Evolutionary conservation across 352 stramenopile genomes (phyloP).

Genomic region (Pelagophyceae sp.): DNA sequence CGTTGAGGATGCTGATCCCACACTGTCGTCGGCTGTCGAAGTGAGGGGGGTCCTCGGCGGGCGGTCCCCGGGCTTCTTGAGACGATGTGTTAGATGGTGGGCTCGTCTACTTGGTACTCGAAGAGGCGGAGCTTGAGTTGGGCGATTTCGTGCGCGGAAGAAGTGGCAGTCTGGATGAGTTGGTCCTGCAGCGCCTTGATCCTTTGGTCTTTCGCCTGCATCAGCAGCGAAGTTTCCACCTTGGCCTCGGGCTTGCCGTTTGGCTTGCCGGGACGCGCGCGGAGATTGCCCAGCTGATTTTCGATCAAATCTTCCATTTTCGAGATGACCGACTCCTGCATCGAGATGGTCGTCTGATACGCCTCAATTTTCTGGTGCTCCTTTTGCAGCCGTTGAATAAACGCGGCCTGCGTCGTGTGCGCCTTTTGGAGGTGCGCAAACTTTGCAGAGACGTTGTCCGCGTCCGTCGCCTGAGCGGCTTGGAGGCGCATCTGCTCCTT

Average conservation of each 20-base stretch:
- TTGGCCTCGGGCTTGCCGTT: neutral
- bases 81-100: too few relatives aligned
- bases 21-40: too few relatives aligned
- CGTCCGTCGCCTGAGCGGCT: neutral
- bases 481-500: neutral
- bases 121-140: neutral
- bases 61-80: too few relatives aligned
- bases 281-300: neutral
- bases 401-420: conserved; percentile 1
- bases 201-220: neutral
- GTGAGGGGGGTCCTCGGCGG: too few relatives aligned
- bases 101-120: neutral
- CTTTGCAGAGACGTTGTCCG: neutral
- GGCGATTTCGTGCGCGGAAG: neutral
- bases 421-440: neutral
- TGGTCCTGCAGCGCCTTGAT: neutral
- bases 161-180: neutral
- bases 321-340: conserved; percentile 1
- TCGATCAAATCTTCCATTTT: conserved; percentile 6
- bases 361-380: conserved; percentile 2
- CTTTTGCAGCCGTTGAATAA: conserved; percentile 1
- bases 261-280: neutral
- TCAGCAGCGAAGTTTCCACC: neutral
- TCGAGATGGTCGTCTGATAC: conserved; percentile 11
- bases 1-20: too few relatives aligned